Base-by-base conservation (phyloP, 2,329 filamentous ascomycete species). In the Xylariaceae sp. region DNA sequence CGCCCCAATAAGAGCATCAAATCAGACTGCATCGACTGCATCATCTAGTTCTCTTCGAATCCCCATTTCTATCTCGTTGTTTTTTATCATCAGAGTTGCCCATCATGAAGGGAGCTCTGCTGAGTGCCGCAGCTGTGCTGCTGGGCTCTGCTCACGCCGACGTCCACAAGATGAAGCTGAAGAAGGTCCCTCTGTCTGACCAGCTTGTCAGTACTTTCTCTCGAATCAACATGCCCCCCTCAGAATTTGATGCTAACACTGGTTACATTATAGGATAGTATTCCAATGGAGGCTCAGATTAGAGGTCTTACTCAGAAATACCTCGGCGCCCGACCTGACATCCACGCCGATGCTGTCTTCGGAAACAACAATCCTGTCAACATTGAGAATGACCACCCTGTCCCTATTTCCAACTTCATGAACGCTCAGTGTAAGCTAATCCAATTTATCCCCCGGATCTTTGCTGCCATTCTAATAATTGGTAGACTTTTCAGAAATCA, bases 321-420 rank as follows among this genome's bases (percentile, higher is more conserved):
- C 76, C 86, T 97, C 80, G 89, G 90, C 52, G 66, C 82, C 57
- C 83, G 86, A 55, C 83, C 86, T 36, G 72, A 84, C 53, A 66
- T 68, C 51, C 85, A 89, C 56, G 70, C 76, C 61, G 79, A 90
- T 54, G 81, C 84, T 65, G 82, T 94, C 67, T 94, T 95, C 76
- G 83, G 83, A 64, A 79, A 86, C 55, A 78, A 81, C 43, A 78
- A 82, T 39, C 18, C n/a, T 7, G 69, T 87, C 60, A 74, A 84
- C 54, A 68, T 73, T 42, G 77, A 86, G 51, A 73, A 68, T 51
- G 77, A 79, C 45, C 91, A 97, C 69, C 80, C 83, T 43, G 86
- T 98, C 32, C 87, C 91, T 44, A 83, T 98, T 58, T 87, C 82
- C 71, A 98, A 98, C 82, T 98, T 96, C 74, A 74, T 97, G 74